Evolutionary conservation across 2,329 filamentous ascomycete species (phyloP).

Genomic region (Fusarium luffae): DNA sequence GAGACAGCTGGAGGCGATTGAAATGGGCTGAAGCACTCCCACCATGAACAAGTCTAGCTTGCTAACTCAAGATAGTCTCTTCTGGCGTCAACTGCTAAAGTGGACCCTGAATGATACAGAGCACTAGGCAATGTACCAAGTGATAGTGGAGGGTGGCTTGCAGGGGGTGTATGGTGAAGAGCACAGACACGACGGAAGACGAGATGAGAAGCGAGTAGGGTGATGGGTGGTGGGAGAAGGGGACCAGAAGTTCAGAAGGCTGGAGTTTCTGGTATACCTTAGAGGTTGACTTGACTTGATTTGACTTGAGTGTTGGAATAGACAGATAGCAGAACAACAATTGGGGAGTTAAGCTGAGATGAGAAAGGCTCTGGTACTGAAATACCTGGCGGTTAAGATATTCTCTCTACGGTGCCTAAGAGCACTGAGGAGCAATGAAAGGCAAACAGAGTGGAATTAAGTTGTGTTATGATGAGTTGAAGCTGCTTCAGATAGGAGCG

Average conservation of each 20-base stretch:
- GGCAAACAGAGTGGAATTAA: slow-evolving; percentile 1
- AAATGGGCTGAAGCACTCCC: slow-evolving; percentile 32
- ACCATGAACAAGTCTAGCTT: slow-evolving; percentile 27
- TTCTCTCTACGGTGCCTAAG: slow-evolving; percentile 28
- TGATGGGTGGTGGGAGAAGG: background rate
- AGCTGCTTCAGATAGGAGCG: slow-evolving; percentile 10
- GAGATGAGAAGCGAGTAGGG: slow-evolving; percentile 9
- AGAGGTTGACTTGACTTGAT: slow-evolving; percentile 4
- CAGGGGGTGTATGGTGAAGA: slow-evolving; percentile 1
- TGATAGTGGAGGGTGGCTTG: slow-evolving; percentile 5
- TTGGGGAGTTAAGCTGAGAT: slow-evolving; percentile 6
- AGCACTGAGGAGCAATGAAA: slow-evolving; percentile 11
- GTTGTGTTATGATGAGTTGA: slow-evolving; percentile 12
- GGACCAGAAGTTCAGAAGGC: background rate
- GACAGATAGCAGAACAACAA: background rate
- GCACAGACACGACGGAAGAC: slow-evolving; percentile 17
- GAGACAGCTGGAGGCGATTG: slow-evolving; percentile 22
- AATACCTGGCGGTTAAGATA: background rate
- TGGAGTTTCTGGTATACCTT: slow-evolving; percentile 1
- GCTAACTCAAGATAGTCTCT: slow-evolving; percentile 27
- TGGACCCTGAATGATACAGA: slow-evolving; percentile 7
- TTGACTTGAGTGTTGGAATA: background rate
- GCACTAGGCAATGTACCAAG: background rate
- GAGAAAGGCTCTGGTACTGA: slow-evolving; percentile 9
- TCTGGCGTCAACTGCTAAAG: slow-evolving; percentile 36